These are phyloP conservation scores for Xylaria hypoxylon DNA, from an alignment of 2,329 filamentous ascomycete genomes.

Conservation along the genomic window DNA sequence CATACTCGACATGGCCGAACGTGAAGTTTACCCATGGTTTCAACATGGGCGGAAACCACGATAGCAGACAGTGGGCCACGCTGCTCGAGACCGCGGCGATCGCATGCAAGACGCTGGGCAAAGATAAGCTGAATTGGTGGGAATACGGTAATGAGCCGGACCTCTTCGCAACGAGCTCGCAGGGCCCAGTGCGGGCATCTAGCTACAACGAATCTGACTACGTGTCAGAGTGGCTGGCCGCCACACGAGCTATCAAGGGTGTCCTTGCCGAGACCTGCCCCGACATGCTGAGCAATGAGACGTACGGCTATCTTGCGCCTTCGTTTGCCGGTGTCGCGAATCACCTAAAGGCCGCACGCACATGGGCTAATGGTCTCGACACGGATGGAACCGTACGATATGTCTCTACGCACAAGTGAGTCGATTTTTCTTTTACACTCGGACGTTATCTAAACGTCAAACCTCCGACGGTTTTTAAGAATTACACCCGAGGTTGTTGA, in stretches of 20 bases:
- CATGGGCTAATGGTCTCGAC: slow-evolving; percentile 67
- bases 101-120: slow-evolving; percentile 66
- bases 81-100: slow-evolving; percentile 66
- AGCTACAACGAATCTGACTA: slow-evolving; percentile 67
- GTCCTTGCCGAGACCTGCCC: slow-evolving; percentile 63
- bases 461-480: neutral
- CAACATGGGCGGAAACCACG: slow-evolving; percentile 66
- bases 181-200: slow-evolving; percentile 63
- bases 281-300: slow-evolving; percentile 55
- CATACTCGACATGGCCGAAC: slow-evolving; percentile 67
- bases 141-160: slow-evolving; percentile 75
- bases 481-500: neutral
- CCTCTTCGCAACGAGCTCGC: slow-evolving; percentile 64
- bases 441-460: neutral
- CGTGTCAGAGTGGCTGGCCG: slow-evolving; percentile 68
- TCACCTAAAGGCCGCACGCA: slow-evolving; percentile 60
- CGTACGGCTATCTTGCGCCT: slow-evolving; percentile 67
- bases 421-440: slow-evolving; percentile 9
- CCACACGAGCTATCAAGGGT: slow-evolving; percentile 61
- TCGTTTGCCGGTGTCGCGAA: slow-evolving; percentile 67
- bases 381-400: slow-evolving; percentile 61
- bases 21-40: slow-evolving; percentile 71
- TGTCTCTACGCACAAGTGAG: slow-evolving; percentile 71
- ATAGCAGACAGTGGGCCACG: slow-evolving; percentile 60
- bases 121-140: slow-evolving; percentile 65